These are phyloP conservation scores for Stellera chamaejasme DNA, from an alignment of 345 rosid species.

Conservation along the genomic window DNA sequence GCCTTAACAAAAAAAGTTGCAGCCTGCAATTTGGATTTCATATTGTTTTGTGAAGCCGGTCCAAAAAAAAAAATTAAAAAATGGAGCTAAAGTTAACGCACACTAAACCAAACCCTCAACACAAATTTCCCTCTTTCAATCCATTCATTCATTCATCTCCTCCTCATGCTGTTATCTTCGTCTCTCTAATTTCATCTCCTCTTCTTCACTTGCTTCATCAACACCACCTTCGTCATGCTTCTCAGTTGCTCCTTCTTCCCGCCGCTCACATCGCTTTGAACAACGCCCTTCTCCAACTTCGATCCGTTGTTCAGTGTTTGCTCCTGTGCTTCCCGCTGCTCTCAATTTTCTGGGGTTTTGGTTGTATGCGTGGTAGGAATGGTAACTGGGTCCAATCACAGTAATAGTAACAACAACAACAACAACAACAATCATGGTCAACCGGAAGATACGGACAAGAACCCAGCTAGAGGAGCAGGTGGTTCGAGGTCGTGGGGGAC, in stretches of 20 bases:
- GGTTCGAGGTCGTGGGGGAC: conserved; percentile 82
- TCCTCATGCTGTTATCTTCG: background rate
- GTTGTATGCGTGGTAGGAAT: conserved; percentile 22
- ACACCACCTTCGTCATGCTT: background rate
- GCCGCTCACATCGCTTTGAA: conserved; percentile 21
- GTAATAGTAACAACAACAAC: conserved; percentile 5
- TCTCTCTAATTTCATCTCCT: background rate
- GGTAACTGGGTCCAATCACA: conserved; percentile 39
- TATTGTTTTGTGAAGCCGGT: no score
- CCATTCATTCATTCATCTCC: background rate
- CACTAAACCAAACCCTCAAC: background rate
- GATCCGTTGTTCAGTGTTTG: conserved; percentile 5
- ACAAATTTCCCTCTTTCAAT: conserved; percentile 13
- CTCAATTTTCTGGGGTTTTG: conserved; percentile 2
- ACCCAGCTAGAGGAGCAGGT: conserved; percentile 31
- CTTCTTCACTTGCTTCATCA: background rate
- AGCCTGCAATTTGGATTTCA: background rate
- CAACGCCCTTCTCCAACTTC: conserved; percentile 14
- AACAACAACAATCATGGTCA: conserved; percentile 20
- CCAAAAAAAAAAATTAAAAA: background rate
- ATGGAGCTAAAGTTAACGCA: conserved; percentile 6
- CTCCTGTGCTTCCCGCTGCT: conserved; percentile 6
- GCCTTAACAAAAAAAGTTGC: background rate
- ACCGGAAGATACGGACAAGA: conserved; percentile 48
- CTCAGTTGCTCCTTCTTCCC: background rate